Evolutionary conservation across 108 stramenopile genomes (phyloP).

Genomic region (Parietichytrium sp.): DNA sequence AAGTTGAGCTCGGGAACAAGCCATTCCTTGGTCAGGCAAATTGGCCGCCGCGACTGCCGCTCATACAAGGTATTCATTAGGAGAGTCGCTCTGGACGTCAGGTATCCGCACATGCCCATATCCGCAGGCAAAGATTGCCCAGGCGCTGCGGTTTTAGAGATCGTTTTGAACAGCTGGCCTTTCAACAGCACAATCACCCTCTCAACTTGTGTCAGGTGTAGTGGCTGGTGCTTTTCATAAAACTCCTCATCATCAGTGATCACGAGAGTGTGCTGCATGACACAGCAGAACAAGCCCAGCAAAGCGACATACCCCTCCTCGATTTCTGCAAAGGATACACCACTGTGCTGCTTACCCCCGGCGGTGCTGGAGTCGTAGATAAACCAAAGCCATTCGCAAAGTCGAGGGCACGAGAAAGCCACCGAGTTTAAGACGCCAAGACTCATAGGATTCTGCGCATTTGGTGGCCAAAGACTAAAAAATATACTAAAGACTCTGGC

Average conservation of each 20-base stretch:
- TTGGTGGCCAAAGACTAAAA: constrained; percentile 1
- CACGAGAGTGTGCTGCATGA: constrained; percentile 57
- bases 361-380: too few relatives aligned
- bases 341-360: too few relatives aligned
- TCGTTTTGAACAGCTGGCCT: constrained; percentile 68
- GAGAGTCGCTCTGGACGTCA: constrained; percentile 49
- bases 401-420: not conserved
- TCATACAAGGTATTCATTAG: constrained; percentile 76
- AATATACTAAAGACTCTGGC: not conserved
- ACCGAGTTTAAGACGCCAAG: not conserved
- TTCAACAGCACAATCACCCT: constrained; percentile 73
- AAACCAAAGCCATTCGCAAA: not conserved
- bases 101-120: constrained; percentile 14
- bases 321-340: not conserved
- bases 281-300: not conserved
- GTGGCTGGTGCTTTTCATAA: constrained; percentile 73
- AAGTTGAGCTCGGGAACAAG: constrained; percentile 60
- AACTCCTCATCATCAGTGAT: constrained; percentile 83
- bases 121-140: not conserved
- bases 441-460: not conserved
- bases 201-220: constrained; percentile 75
- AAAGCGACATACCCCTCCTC: not conserved
- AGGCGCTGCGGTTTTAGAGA: not conserved
- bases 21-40: constrained; percentile 77
- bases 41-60: constrained; percentile 74